Conservation (phyloP, 1,284 basidiomycete species). For the Sanghuangporus sanghuang region DNA sequence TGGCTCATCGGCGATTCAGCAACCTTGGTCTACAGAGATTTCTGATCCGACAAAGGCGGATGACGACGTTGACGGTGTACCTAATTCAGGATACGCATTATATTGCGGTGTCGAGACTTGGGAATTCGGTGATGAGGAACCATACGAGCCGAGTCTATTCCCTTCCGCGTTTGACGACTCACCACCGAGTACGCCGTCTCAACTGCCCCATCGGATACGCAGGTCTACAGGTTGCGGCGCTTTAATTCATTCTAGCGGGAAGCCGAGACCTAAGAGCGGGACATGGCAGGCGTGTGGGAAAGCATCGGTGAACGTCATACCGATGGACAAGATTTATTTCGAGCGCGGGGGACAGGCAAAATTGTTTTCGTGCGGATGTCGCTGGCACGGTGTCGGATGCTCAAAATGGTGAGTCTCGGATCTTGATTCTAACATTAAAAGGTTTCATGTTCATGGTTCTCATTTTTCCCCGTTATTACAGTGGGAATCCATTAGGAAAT, state of each 20-base stretch:
- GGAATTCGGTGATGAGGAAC: constrained; percentile 13
- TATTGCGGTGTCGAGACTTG: constrained; percentile 15
- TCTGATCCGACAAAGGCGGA: constrained; percentile 13
- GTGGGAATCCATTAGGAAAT: constrained; percentile 17
- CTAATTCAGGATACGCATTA: constrained; percentile 10
- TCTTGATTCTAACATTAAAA: not conserved
- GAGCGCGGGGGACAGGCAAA: constrained; percentile 16
- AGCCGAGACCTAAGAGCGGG: constrained; percentile 10
- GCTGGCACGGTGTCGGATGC: constrained; percentile 18
- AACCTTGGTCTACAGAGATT: constrained; percentile 4
- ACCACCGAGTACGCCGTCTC: not conserved
- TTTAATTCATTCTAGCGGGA: constrained; percentile 10
- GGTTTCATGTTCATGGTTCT: not conserved
- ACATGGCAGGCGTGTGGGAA: constrained; percentile 15
- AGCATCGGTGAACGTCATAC: constrained; percentile 7
- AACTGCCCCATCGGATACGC: constrained; percentile 2
- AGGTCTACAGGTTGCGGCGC: constrained; percentile 17
- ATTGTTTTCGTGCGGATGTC: constrained; percentile 16
- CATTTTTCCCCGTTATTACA: not conserved
- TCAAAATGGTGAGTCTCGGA: constrained; percentile 13
- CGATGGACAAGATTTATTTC: constrained; percentile 16
- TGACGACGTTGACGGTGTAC: constrained; percentile 13
- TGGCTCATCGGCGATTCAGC: not conserved
- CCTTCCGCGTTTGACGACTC: not conserved
- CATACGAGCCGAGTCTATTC: constrained; percentile 11